Evolutionary conservation across 2,329 filamentous ascomycete genomes (phyloP), one percentile per base, ranked within the genome.

Genomic region (Botryotinia globosa): DNA sequence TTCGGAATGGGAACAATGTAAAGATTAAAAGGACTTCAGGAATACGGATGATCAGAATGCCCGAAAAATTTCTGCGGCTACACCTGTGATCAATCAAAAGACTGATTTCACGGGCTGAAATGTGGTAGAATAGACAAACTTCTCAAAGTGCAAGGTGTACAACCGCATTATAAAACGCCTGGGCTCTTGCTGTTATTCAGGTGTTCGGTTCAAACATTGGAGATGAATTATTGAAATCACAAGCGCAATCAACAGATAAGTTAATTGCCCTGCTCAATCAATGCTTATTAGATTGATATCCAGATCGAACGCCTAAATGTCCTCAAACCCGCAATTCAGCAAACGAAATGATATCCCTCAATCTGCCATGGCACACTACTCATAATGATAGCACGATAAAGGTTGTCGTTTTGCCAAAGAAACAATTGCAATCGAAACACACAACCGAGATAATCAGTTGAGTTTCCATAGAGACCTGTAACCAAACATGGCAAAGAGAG

Each of bases 41-140:
- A n/a, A n/a, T 5, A 12, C 25, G 48, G 25, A n/a, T 16, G 12
- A n/a, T 16, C 34, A 34, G 34, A 34, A 34, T 34, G 34, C 34
- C 34, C 34, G 34, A 34, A 34, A 34, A 34, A 3, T 34, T 34
- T 34, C 34, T 34, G 34, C 5, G 34, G 10, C 4, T 51, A 14
- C 48, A 51, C 22, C 4, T 16, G 48, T 3, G 48, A n/a, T n/a
- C 12, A n/a, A 16, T 5, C n/a, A 54, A 54, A 54, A 12, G 16
- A 25, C 48, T 2, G 0, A 7, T 54, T n/a, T n/a, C 25, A 54
- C 1, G 2, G 5, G 25, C 12, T 3, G 48, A 12, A 12, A 25
- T 16, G 25, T 14, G 2, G 0, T 16, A n/a, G 5, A n/a, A 1
- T 5, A n/a, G 25, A 54, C 4, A n/a, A n/a, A n/a, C 0, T n/a